A percentile compares a stretch with the other conserved stretches of the same genome.
These are phyloP conservation scores for Zygotorulaspora sp. DNA, from an alignment of 805 yeast genomes.

Conservation along the genomic window DNA sequence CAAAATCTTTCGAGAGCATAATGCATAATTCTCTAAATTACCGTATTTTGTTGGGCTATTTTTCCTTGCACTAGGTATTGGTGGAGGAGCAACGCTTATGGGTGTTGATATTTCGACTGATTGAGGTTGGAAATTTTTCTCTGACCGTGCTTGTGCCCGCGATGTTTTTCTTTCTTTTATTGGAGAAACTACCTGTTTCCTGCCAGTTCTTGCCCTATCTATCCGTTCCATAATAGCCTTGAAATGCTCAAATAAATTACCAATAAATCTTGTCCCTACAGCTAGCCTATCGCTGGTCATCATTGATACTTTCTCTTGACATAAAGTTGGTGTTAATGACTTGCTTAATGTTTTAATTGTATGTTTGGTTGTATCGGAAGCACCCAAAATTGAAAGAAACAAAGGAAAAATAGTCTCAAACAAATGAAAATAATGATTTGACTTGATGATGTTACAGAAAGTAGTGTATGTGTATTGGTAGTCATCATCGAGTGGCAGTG, in stretches of 20 bases:
- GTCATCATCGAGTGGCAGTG: slow-evolving; percentile 51
- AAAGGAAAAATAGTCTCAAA: slow-evolving; percentile 44
- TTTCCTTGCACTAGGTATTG: slow-evolving; percentile 28
- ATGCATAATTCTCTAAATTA: slow-evolving; percentile 8
- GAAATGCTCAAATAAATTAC: slow-evolving; percentile 52
- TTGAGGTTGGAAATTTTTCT: background rate
- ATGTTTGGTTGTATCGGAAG: slow-evolving; percentile 41
- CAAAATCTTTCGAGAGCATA: slow-evolving; percentile 13
- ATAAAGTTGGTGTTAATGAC: slow-evolving; percentile 50
- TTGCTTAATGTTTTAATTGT: slow-evolving; percentile 36
- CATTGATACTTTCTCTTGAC: slow-evolving; percentile 45
- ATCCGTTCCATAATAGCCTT: slow-evolving; percentile 25
- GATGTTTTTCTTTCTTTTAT: background rate
- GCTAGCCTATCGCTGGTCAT: slow-evolving; percentile 44
- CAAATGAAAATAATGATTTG: slow-evolving; percentile 34
- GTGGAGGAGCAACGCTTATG: slow-evolving; percentile 14
- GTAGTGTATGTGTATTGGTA: slow-evolving; percentile 40
- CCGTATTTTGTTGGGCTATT: slow-evolving; percentile 21
- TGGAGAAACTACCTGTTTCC: slow-evolving; percentile 7
- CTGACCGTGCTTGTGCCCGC: background rate
- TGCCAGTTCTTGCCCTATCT: slow-evolving; percentile 14
- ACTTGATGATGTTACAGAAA: slow-evolving; percentile 36
- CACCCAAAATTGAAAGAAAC: slow-evolving; percentile 40
- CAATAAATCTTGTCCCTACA: slow-evolving; percentile 51
- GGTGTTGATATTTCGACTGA: background rate